A percentile compares a stretch with the other conserved stretches of the same genome.
phyloP scores from a whole-genome alignment of 257 asterid genomes.

The Solanum dulcamara region DNA sequence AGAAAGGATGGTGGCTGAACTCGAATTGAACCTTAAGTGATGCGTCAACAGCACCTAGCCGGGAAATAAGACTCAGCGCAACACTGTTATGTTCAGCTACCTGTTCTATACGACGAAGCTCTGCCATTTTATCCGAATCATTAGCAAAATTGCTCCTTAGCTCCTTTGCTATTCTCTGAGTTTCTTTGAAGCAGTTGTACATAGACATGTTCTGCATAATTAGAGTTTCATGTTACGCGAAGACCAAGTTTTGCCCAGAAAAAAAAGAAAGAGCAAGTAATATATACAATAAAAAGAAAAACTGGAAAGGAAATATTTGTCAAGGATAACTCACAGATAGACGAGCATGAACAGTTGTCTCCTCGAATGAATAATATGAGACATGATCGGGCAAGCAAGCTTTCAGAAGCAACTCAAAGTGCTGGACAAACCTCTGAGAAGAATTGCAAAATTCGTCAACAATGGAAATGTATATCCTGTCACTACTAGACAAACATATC shows the following conservation, averaged over 20 bases:
- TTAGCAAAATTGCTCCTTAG: constrained; percentile 49
- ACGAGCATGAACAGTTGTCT: constrained; percentile 45
- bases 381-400: constrained; percentile 80
- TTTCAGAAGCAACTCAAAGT: constrained; percentile 83
- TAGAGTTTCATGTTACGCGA: background rate
- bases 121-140: constrained; percentile 52
- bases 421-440: constrained; percentile 87
- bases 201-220: constrained; percentile 33
- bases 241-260: background rate
- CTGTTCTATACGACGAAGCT: constrained; percentile 72
- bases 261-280: background rate
- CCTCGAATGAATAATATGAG: constrained; percentile 58
- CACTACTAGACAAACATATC: background rate
- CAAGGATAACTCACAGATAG: constrained; percentile 48
- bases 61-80: constrained; percentile 65
- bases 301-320: background rate
- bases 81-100: constrained; percentile 88
- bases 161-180: constrained; percentile 75
- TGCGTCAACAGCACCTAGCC: constrained; percentile 70
- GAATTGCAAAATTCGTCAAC: constrained; percentile 9
- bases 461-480: background rate
- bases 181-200: constrained; percentile 74
- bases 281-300: background rate
- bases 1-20: constrained; percentile 79
- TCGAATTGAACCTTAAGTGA: constrained; percentile 70